These are phyloP conservation scores for Wallacemonas rigidus DNA, from an alignment of 208 protist genomes.

Conservation along the genomic window DNA sequence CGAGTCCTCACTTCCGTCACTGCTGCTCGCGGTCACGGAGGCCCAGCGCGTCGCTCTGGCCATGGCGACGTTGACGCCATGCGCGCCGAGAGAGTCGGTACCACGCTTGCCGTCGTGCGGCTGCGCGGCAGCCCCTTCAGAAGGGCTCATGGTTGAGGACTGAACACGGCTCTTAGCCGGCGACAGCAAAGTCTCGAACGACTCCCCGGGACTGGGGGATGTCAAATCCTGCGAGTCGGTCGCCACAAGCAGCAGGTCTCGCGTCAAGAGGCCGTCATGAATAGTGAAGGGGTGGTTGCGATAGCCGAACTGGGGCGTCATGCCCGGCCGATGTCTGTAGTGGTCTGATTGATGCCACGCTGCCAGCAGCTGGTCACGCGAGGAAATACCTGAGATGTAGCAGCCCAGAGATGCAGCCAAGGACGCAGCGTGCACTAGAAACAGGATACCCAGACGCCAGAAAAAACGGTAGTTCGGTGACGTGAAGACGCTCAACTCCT, in stretches of 20 bases:
- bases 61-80: not conserved
- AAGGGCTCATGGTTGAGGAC: not conserved
- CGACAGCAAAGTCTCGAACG: not conserved
- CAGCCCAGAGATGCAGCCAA: slow-evolving; percentile 50
- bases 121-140: not conserved
- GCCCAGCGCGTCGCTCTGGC: not conserved
- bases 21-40: not conserved
- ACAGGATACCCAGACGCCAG: slow-evolving; percentile 35
- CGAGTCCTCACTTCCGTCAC: not conserved
- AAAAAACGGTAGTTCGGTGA: not conserved
- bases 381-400: slow-evolving; percentile 45
- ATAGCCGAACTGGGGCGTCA: not conserved
- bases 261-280: not conserved
- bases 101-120: too few relatives aligned
- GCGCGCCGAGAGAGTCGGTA: too few relatives aligned
- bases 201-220: slow-evolving; percentile 3
- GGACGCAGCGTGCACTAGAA: slow-evolving; percentile 41
- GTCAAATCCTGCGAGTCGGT: not conserved
- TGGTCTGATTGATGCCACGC: slow-evolving; percentile 64
- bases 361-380: slow-evolving; percentile 46
- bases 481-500: slow-evolving; percentile 2
- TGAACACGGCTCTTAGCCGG: not conserved
- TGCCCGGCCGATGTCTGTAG: slow-evolving; percentile 30
- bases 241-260: not conserved
- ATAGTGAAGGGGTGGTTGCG: not conserved